These are phyloP conservation scores for Helichrysum umbraculigerum DNA, from an alignment of 129 eudicot species.

Conservation along the genomic window DNA sequence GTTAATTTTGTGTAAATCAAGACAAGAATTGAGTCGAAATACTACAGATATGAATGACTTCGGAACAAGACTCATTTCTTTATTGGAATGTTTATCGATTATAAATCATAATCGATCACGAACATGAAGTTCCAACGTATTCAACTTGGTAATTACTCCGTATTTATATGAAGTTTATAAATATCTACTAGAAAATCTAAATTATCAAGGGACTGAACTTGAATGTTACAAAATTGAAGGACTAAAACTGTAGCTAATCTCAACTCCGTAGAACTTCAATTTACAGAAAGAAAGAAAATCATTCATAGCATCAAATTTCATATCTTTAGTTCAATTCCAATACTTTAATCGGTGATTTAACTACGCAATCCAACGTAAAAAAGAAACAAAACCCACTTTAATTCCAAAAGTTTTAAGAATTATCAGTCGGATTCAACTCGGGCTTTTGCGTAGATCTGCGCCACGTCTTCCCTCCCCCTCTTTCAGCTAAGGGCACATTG, in stretches of 20 bases:
- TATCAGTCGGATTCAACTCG: constrained; percentile 1
- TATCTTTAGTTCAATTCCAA: too few species aligned
- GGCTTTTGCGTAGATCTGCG: constrained; percentile 18
- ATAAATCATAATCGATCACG: too few species aligned
- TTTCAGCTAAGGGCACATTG: neutral
- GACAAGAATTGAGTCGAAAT: too few species aligned
- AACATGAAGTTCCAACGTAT: too few species aligned
- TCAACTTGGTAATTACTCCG: too few species aligned
- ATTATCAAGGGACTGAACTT: neutral
- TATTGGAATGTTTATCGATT: too few species aligned
- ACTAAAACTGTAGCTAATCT: neutral
- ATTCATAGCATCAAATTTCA: too few species aligned
- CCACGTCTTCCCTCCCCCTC: neutral
- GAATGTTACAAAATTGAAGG: neutral
- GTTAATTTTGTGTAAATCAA: too few species aligned
- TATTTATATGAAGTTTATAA: too few species aligned
- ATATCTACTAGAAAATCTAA: too few species aligned
- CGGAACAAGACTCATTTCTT: too few species aligned
- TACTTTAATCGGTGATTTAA: neutral
- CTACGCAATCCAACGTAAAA: neutral
- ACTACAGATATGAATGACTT: too few species aligned
- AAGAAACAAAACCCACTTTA: neutral
- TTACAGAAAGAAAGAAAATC: neutral
- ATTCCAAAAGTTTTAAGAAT: neutral
- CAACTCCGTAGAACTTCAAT: neutral